Evolutionary conservation across 441 rosid genomes (phyloP), one percentile per base, ranked within the genome.

Genomic region (Corymbia citriodora): DNA sequence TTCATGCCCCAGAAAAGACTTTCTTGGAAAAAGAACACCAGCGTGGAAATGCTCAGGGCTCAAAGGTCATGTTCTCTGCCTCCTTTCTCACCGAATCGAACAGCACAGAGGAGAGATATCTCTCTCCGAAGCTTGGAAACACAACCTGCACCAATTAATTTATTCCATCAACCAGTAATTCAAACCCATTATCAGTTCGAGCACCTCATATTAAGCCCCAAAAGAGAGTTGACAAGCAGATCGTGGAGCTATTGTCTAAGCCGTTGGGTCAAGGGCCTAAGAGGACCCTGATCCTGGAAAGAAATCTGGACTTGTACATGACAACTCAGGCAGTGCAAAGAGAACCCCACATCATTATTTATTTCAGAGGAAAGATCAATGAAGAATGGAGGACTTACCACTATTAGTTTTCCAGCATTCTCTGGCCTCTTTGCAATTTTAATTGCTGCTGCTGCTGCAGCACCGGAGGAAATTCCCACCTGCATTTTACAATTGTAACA

Each of bases 21-120:
- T 40, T 40, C 45, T 40, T 40, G 33, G 25, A 86, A 16, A 49
- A 50, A 4, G 88, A 55, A 55, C 48, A 14, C 12, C 88, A n/a
- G 59, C 59, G 36, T 16, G 11, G 88, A 55, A 9, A 21, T 25
- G 88, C 88, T 87, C 88, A 87, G 45, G 88, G 88, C 88, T 87
- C 88, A 45, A 87, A 87, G 45, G 88, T 87, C 88, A 87, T 87
- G 59, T 87, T 87, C 88, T 87, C 88, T 15, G 88, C 70, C 88
- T 87, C 88, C 88, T 87, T 87, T 36, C 88, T 87, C 52, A 87
- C 88, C 1, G 88, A 87, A 52, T 87, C 88, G 19, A 87, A 87
- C 70, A 87, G 70, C 88, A 87, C 88, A 7, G 88, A 87, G 10
- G 70, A 87, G 65, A 87, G 65, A 61, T 87, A 87, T 61, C 88